Conservation (phyloP, 2,329 filamentous ascomycete species). For the Colletotrichum godetiae region DNA sequence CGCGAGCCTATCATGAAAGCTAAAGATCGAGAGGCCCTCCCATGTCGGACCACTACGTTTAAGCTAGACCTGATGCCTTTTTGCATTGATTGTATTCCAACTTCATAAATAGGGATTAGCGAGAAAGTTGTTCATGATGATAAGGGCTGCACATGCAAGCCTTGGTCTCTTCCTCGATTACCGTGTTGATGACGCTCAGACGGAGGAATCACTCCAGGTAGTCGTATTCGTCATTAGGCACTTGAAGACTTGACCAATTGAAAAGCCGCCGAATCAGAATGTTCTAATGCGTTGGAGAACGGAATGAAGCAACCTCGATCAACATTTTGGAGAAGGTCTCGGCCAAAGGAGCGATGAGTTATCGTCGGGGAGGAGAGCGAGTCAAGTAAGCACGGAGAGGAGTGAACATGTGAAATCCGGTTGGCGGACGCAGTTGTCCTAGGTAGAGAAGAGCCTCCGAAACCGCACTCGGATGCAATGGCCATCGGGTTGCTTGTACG, state of each 20-base stretch:
- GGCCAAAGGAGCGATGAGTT: not conserved
- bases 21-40: not conserved
- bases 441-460: not conserved
- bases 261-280: not conserved
- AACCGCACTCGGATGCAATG: constrained; percentile 4
- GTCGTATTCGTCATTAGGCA: not conserved
- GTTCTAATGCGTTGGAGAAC: not conserved
- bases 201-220: not conserved
- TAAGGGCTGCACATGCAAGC: not conserved
- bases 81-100: not conserved
- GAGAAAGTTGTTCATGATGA: not conserved
- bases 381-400: not conserved
- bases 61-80: not conserved
- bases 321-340: not conserved
- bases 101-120: not conserved
- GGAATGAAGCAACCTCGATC: not conserved
- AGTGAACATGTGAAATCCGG: not conserved
- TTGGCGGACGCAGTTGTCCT: not conserved
- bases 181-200: not conserved
- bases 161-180: not conserved
- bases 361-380: not conserved
- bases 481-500: constrained; percentile 17
- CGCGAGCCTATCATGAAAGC: not conserved
- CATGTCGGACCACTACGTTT: constrained; percentile 1
- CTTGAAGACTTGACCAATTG: not conserved